Base-by-base conservation (phyloP, 2,329 filamentous ascomycete genomes). In the Nemania bipapillata region DNA sequence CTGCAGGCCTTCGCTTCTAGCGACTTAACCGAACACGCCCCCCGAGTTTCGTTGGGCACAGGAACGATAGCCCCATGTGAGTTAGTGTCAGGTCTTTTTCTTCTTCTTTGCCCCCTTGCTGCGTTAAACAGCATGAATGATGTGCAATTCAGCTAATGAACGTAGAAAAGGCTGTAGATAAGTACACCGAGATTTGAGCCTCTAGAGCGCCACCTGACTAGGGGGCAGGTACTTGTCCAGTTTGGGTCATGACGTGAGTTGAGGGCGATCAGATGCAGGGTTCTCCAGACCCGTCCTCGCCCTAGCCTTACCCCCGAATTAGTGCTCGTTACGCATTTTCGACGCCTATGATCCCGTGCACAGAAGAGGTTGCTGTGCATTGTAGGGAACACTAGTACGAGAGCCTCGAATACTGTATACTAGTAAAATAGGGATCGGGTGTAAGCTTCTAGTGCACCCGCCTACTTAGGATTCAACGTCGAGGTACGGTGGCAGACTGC, bases 231-330 rank as follows among this genome's bases (percentile, higher is more conserved):
- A 37, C 24, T 15, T 47, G 49, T 32, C 37, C 20, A 30, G 20
- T 28, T 35, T 62, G 28, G 17, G 11, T 49, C 37, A 52, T 59
- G 37, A 59, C 53, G 45, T 65, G 42, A 35, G 20, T 5, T n/a
- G 47, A 37, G 52, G 28, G 35, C 20, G 52, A 62, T 65, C 45
- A 50, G 54, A 59, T 60, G 40, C 52, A 63, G 35, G 61, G 59
- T 70, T 65, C 52, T 66, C 60, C 56, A 57, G 63, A 68, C 32
- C 57, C 30, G 47, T 28, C 54, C 61, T 15, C 24, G 47, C 56
- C 35, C 49, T 28, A 35, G 47, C 47, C 17, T 50, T 42, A 24
- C 49, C 37, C 35, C 15, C 40, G 56, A 5, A 15, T 22, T 20
- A 4, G 54, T 58, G 30, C 32, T 11, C 24, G 40, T 59, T 50